These are phyloP conservation scores for Beauveria medogensis DNA, from an alignment of 2,329 filamentous ascomycete genomes.

Conservation along the genomic window DNA sequence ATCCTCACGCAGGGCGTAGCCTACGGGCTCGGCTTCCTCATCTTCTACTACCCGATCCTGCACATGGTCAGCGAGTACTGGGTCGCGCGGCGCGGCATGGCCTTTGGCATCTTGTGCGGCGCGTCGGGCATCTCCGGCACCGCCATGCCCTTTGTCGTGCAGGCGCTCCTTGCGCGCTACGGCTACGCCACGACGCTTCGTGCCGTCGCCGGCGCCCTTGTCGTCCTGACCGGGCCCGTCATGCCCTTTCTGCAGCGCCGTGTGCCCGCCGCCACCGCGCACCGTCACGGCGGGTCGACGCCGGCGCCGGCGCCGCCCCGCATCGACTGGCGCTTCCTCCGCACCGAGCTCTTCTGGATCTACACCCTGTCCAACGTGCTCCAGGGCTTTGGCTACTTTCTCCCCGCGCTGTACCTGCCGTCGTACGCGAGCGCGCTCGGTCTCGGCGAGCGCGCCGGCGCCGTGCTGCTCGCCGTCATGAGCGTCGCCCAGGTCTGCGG, in stretches of 20 bases:
- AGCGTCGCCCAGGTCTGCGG: conserved; percentile 40
- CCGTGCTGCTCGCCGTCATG: conserved; percentile 41
- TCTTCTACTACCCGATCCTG: conserved; percentile 29
- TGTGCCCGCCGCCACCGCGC: conserved; percentile 10
- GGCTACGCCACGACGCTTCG: conserved; percentile 29
- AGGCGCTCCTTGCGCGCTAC: conserved; percentile 27
- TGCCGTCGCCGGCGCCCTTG: conserved; percentile 26
- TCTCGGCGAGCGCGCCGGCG: conserved; percentile 27
- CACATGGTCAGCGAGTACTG: conserved; percentile 33
- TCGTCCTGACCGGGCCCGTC: conserved; percentile 29
- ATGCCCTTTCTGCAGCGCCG: conserved; percentile 31
- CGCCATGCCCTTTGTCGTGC: conserved; percentile 30
- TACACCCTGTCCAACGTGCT: conserved; percentile 41
- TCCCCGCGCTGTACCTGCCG: conserved; percentile 44
- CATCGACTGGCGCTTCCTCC: conserved; percentile 30
- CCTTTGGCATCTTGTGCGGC: conserved; percentile 25
- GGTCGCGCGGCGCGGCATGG: conserved; percentile 29
- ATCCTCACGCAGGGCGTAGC: conserved; percentile 32
- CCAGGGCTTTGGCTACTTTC: conserved; percentile 45
- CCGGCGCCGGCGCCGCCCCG: too few relatives aligned
- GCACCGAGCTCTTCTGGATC: conserved; percentile 39
- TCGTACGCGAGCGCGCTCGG: conserved; percentile 35
- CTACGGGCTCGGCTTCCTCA: conserved; percentile 31
- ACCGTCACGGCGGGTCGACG: background rate
- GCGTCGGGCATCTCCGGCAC: conserved; percentile 23